Evolutionary conservation across 164 flowering plant species (phyloP).

Genomic region (Vitis vinifera): ASM3070453v1 NC_081822.1:14772001-14772500

Average conservation of each 20-base stretch:
- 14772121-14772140: conserved; percentile 48
- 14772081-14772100: conserved; percentile 64
- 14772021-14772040: not conserved
- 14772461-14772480: not conserved
- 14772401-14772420: conserved; percentile 73
- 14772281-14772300: conserved; percentile 53
- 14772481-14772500: not conserved
- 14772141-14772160: conserved; percentile 45
- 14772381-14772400: conserved; percentile 61
- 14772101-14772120: conserved; percentile 77
- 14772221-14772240: conserved; percentile 28
- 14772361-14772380: conserved; percentile 62
- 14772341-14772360: conserved; percentile 72
- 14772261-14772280: conserved; percentile 46
- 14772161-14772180: conserved; percentile 39
- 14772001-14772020: conserved; percentile 1
- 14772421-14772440: not conserved
- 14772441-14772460: not conserved
- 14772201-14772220: conserved; percentile 28
- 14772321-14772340: conserved; percentile 32
- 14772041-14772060: conserved; percentile 7
- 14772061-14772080: not conserved
- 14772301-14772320: conserved; percentile 22
- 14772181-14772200: conserved; percentile 35
- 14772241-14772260: conserved; percentile 27